A percentile compares a stretch with the other conserved stretches of the same genome.
phyloP scores from a whole-genome alignment of 192 early-diverging fungal genomes.

The Chytriomyces sp. region DNA sequence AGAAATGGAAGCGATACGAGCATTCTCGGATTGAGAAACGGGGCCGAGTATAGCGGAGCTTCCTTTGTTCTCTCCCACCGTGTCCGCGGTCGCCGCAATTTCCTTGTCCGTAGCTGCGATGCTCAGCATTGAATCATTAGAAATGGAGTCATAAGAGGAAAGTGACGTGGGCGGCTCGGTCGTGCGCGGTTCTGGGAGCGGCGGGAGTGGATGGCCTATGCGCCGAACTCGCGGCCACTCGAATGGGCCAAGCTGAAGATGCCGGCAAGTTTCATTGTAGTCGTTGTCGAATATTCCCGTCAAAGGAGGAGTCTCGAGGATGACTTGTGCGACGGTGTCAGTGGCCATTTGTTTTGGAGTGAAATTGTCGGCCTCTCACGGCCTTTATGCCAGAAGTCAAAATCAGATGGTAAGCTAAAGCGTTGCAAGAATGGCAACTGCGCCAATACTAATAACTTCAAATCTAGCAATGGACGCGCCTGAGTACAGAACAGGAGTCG shows the following conservation, averaged over 20 bases:
- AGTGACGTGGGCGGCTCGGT: neutral
- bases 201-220: conserved; percentile 43
- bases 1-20: neutral
- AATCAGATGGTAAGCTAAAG: no score
- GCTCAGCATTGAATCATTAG: neutral
- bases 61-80: neutral
- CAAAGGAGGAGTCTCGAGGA: conserved; percentile 22
- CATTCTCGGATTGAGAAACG: neutral
- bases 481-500: no score
- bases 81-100: neutral
- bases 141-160: neutral
- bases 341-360: no score
- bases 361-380: no score
- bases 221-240: conserved; percentile 38
- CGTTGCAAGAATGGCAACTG: no score
- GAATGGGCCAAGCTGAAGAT: conserved; percentile 18
- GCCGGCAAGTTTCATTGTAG: conserved; percentile 39
- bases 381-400: no score
- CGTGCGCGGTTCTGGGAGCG: conserved; percentile 40
- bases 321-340: no score
- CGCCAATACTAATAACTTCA: no score
- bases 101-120: neutral
- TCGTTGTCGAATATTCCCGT: conserved; percentile 46
- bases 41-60: neutral
- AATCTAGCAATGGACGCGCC: no score